Conservation (phyloP, 78 protist genomes). For the Diacronema lutheri region DNA sequence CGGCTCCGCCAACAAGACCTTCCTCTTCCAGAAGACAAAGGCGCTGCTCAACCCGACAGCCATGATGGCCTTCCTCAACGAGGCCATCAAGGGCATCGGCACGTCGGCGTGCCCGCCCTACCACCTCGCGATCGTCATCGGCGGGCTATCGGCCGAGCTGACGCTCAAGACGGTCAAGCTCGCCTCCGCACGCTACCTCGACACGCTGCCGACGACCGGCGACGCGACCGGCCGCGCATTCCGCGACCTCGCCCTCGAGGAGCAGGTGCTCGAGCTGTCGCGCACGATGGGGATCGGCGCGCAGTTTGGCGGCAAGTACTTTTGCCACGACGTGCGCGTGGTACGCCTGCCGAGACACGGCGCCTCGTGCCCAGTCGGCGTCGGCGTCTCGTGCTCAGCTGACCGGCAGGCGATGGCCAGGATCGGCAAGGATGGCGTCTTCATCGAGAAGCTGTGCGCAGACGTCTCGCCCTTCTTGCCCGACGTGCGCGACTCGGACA, state of each 20-base stretch:
- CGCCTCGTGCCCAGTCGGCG: constrained; percentile 78
- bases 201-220: constrained; percentile 74
- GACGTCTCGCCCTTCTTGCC: constrained; percentile 70
- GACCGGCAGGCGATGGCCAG: constrained; percentile 58
- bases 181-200: constrained; percentile 61
- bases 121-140: constrained; percentile 73
- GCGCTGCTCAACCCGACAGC: constrained; percentile 57
- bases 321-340: constrained; percentile 64
- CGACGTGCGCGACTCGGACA: not conserved
- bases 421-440: constrained; percentile 75
- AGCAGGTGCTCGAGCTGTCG: constrained; percentile 34
- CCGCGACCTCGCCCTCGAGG: constrained; percentile 71
- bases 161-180: constrained; percentile 81
- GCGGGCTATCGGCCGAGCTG: constrained; percentile 81
- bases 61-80: constrained; percentile 55
- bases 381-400: constrained; percentile 84
- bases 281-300: constrained; percentile 78
- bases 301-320: constrained; percentile 87
- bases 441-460: constrained; percentile 65
- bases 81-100: constrained; percentile 74
- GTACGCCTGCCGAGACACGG: constrained; percentile 67
- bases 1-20: constrained; percentile 86
- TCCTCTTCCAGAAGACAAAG: constrained; percentile 76
- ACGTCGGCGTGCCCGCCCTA: constrained; percentile 87
- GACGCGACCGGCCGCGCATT: constrained; percentile 61